Evolutionary conservation across 1,284 basidiomycete genomes (phyloP).

Genomic region (Clitocybe nebularis): DNA sequence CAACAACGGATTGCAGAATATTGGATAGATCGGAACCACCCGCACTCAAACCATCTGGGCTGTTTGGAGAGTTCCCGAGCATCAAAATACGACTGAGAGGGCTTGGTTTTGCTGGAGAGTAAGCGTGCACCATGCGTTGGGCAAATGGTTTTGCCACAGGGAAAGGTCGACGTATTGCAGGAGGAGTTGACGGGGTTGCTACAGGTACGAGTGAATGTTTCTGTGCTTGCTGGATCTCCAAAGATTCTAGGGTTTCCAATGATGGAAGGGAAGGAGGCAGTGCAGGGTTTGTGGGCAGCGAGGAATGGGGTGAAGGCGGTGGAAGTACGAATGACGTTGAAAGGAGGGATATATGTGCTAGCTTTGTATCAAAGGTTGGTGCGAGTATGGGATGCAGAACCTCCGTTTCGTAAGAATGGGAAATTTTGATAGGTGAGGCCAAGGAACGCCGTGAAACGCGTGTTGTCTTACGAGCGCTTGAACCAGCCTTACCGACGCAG

Average conservation of each 20-base stretch:
- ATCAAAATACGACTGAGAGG: conserved; percentile 72
- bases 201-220: conserved; percentile 6
- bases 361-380: conserved; percentile 23
- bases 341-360: conserved; percentile 35
- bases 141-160: conserved; percentile 68
- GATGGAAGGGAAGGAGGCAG: conserved; percentile 22
- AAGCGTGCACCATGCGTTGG: conserved; percentile 67
- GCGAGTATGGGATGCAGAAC: conserved; percentile 45
- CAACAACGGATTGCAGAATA: conserved; percentile 27
- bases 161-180: conserved; percentile 42
- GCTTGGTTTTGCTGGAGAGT: conserved; percentile 73
- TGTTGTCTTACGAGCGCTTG: conserved; percentile 34
- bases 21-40: conserved; percentile 15
- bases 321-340: conserved; percentile 68
- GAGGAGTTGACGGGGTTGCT: conserved; percentile 21
- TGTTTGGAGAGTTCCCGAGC: conserved; percentile 59
- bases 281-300: conserved; percentile 42
- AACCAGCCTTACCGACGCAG: conserved; percentile 37
- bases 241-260: background rate
- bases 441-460: conserved; percentile 44
- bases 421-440: conserved; percentile 33
- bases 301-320: conserved; percentile 63
- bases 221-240: too few species aligned
- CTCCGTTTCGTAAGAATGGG: conserved; percentile 65
- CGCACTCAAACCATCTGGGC: conserved; percentile 24